Evolutionary conservation across 768 basidiomycete species (phyloP).

Genomic region (Auriculariales sp.): DNA sequence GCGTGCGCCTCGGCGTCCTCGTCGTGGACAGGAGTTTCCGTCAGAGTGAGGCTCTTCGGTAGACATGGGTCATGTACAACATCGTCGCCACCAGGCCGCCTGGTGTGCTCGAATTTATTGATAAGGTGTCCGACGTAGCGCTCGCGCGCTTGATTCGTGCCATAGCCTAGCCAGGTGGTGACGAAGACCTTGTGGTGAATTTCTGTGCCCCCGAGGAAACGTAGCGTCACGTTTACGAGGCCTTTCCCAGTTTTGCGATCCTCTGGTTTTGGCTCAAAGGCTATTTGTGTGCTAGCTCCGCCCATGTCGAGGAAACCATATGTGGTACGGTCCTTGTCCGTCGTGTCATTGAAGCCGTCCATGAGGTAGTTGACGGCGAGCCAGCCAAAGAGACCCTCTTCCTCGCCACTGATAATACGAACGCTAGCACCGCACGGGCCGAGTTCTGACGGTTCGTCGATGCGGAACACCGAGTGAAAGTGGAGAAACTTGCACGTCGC

Average conservation of each 20-base stretch:
- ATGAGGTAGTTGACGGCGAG: constrained; percentile 98
- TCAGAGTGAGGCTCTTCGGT: constrained; percentile 54
- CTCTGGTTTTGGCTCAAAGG: constrained; percentile 68
- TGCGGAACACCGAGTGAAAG: constrained; percentile 61
- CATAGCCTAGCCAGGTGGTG: constrained; percentile 97
- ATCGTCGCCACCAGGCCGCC: constrained; percentile 13
- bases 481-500: constrained; percentile 66
- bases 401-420: constrained; percentile 91
- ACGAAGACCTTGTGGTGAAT: constrained; percentile 90
- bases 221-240: constrained; percentile 66
- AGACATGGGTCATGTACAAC: constrained; percentile 80
- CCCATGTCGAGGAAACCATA: constrained; percentile 99
- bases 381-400: constrained; percentile 98
- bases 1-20: constrained; percentile 26
- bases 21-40: constrained; percentile 37
- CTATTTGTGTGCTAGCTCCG: constrained; percentile 96
- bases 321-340: constrained; percentile 51
- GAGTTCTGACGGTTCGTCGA: constrained; percentile 45
- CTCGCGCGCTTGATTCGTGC: constrained; percentile 92
- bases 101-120: constrained; percentile 34
- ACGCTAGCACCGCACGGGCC: constrained; percentile 90
- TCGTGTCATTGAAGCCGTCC: constrained; percentile 67
- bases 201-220: constrained; percentile 71
- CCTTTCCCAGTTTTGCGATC: constrained; percentile 44
- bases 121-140: constrained; percentile 70